phyloP scores from a whole-genome alignment of 2,329 filamentous ascomycete genomes.

The Neobulgaria alba region DNA sequence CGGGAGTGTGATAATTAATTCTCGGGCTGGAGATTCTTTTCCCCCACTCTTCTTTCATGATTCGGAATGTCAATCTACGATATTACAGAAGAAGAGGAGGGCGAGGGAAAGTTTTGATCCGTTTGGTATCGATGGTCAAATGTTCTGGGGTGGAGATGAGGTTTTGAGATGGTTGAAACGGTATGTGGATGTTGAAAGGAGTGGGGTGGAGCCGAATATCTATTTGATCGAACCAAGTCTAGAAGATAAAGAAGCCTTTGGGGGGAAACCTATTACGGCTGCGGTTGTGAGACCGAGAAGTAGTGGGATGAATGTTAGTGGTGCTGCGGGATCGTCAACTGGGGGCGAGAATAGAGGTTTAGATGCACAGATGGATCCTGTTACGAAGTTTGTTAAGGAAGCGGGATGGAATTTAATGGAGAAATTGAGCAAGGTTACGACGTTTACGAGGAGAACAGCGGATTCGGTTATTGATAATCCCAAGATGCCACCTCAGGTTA shows the following conservation, averaged over 20 bases:
- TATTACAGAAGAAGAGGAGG: constrained; percentile 82
- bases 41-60: constrained; percentile 97
- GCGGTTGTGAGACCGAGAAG: constrained; percentile 30
- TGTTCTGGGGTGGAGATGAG: constrained; percentile 98
- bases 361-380: constrained; percentile 80
- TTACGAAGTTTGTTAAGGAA: constrained; percentile 90
- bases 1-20: constrained; percentile 90
- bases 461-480: constrained; percentile 89
- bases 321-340: constrained; percentile 31
- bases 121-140: constrained; percentile 72
- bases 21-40: constrained; percentile 81
- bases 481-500: constrained; percentile 80
- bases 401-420: constrained; percentile 95
- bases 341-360: constrained; percentile 28
- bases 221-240: constrained; percentile 82
- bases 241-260: constrained; percentile 76
- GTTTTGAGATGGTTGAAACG: constrained; percentile 82
- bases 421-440: constrained; percentile 94
- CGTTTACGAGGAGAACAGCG: constrained; percentile 84
- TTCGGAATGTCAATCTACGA: constrained; percentile 90
- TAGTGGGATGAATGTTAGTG: constrained; percentile 26
- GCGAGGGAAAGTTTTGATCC: constrained; percentile 82
- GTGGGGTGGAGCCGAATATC: constrained; percentile 77
- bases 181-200: constrained; percentile 77
- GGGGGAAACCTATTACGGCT: constrained; percentile 35